Conservation (phyloP, 257 asterid genomes). For the Prunella vulgaris region DNA sequence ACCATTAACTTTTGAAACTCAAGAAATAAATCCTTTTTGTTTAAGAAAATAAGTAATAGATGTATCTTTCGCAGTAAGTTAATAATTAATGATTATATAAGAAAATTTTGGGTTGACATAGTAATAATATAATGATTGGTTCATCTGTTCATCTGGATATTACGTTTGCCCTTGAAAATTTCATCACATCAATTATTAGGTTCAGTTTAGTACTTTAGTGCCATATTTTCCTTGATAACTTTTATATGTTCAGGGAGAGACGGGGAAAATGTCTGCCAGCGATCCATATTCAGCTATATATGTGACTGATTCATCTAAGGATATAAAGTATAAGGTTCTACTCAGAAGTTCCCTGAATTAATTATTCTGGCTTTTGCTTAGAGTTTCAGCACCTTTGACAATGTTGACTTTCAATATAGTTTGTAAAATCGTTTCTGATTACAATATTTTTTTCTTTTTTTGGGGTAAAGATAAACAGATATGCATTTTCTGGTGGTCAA, state of each 20-base stretch:
- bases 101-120: too few species aligned
- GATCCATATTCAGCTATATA: conserved; percentile 91
- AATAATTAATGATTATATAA: too few species aligned
- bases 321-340: conserved; percentile 77
- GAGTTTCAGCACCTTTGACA: not conserved
- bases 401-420: not conserved
- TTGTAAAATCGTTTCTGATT: not conserved
- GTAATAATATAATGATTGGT: too few species aligned
- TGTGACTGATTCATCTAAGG: conserved; percentile 82
- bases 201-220: not conserved
- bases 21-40: too few species aligned
- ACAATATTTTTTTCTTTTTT: conserved; percentile 6
- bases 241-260: conserved; percentile 67
- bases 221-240: not conserved
- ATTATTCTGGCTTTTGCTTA: not conserved
- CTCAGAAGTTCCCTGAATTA: not conserved
- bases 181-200: not conserved
- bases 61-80: too few species aligned
- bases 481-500: conserved; percentile 96
- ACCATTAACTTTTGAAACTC: too few species aligned
- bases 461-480: conserved; percentile 68
- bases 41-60: too few species aligned
- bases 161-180: too few species aligned
- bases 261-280: conserved; percentile 93
- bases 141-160: too few species aligned